These are phyloP conservation scores for Corchorus capsularis DNA, from an alignment of 345 rosid species.

Conservation along the genomic window DNA sequence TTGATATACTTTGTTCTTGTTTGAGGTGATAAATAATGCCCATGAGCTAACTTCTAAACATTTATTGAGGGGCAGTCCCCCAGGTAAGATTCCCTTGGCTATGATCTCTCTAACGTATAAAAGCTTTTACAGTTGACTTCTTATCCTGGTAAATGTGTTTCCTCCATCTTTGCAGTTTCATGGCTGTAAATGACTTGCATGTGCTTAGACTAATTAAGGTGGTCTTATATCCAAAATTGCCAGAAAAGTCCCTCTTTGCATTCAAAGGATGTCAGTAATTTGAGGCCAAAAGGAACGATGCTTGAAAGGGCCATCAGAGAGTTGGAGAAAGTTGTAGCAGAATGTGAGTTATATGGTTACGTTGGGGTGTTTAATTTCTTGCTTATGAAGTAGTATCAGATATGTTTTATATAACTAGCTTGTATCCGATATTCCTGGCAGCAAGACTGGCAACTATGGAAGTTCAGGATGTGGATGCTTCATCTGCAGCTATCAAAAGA, in stretches of 20 bases:
- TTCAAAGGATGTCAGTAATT: slow-evolving; percentile 23
- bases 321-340: slow-evolving; percentile 43
- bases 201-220: slow-evolving; percentile 11
- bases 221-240: slow-evolving; percentile 8
- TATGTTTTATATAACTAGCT: background rate
- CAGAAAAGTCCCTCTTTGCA: slow-evolving; percentile 31
- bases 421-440: slow-evolving; percentile 15
- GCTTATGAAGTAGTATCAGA: background rate
- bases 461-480: slow-evolving; percentile 34
- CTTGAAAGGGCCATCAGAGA: slow-evolving; percentile 46
- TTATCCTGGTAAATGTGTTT: slow-evolving; percentile 2
- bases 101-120: background rate
- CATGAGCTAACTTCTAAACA: background rate
- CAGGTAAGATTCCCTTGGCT: background rate
- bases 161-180: slow-evolving; percentile 10
- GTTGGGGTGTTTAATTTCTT: background rate
- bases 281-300: slow-evolving; percentile 31
- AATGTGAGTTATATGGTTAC: slow-evolving; percentile 33
- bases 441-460: slow-evolving; percentile 32
- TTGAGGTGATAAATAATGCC: background rate
- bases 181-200: slow-evolving; percentile 10
- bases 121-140: background rate
- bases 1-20: background rate
- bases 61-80: background rate
- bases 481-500: slow-evolving; percentile 32